phyloP scores from a whole-genome alignment of 306 rosid species.

The Castanopsis chinensis region DNA sequence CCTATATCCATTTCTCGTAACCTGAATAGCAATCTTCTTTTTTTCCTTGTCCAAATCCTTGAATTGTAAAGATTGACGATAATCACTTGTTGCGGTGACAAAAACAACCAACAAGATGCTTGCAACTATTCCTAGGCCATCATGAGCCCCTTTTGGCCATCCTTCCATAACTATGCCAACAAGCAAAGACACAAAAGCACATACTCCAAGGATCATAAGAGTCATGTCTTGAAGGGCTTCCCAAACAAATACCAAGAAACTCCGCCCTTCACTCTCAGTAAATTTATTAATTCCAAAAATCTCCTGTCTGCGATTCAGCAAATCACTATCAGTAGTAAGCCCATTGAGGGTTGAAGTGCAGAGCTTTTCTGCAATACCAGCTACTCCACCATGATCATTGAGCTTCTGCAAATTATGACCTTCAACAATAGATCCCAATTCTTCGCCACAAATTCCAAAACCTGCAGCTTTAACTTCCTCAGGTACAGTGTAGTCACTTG shows the following conservation, averaged over 20 bases:
- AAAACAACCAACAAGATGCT: constrained; percentile 90
- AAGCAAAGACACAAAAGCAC: constrained; percentile 77
- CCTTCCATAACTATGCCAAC: constrained; percentile 90
- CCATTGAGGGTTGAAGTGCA: constrained; percentile 60
- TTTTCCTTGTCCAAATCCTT: constrained; percentile 97
- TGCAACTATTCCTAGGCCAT: constrained; percentile 95
- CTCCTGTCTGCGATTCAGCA: constrained; percentile 44
- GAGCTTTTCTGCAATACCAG: constrained; percentile 72
- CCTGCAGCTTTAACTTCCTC: constrained; percentile 79
- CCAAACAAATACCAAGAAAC: constrained; percentile 92
- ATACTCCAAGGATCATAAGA: constrained; percentile 86
- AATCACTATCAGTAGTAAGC: constrained; percentile 39
- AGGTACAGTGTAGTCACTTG: constrained; percentile 65
- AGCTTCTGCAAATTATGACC: constrained; percentile 79
- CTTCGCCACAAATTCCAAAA: constrained; percentile 75
- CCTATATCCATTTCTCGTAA: constrained; percentile 81
- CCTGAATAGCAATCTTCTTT: constrained; percentile 84
- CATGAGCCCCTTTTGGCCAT: constrained; percentile 94
- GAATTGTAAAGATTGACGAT: constrained; percentile 89
- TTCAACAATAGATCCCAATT: constrained; percentile 88
- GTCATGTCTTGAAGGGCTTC: constrained; percentile 99
- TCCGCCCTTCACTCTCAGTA: constrained; percentile 55
- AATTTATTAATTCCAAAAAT: constrained; percentile 80
- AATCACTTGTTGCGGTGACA: constrained; percentile 94
- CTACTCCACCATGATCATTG: constrained; percentile 58